Evolutionary conservation across 208 protist species (phyloP).

Genomic region (Wallacemonas sp.): DNA sequence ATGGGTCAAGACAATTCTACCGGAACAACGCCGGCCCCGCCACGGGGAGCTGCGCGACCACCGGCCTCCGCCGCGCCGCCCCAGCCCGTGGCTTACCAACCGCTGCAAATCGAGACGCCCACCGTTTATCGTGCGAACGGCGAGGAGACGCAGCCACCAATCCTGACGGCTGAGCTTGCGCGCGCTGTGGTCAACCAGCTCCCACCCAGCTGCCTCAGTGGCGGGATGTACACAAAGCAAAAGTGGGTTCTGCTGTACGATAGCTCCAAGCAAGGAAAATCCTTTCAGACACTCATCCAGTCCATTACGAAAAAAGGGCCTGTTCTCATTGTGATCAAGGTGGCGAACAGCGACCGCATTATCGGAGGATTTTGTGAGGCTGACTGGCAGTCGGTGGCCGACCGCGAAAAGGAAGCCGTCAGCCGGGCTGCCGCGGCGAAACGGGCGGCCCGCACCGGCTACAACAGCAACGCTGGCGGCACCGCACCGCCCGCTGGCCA

Average conservation of each 20-base stretch:
- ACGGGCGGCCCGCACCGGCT: conserved; percentile 47
- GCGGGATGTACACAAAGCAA: conserved; percentile 8
- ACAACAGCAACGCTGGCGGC: conserved; percentile 9
- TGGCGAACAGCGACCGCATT: conserved; percentile 31
- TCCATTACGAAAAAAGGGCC: conserved; percentile 41
- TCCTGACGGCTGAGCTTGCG: conserved; percentile 22
- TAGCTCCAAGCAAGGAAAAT: conserved; percentile 60
- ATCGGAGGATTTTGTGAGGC: conserved; percentile 67
- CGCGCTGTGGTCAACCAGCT: conserved; percentile 29
- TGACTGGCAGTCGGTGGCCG: conserved; percentile 54
- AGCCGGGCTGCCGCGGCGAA: conserved; percentile 43
- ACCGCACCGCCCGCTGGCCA: conserved; percentile 33
- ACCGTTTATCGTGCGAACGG: conserved; percentile 4
- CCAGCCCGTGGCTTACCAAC: not conserved
- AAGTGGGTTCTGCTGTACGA: conserved; percentile 71
- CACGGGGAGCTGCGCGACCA: not conserved
- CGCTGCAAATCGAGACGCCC: conserved; percentile 1
- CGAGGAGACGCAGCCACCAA: not conserved
- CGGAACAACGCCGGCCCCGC: not conserved
- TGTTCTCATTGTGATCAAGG: conserved; percentile 53
- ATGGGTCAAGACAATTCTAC: conserved; percentile 9
- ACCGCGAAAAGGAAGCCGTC: conserved; percentile 49
- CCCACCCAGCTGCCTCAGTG: conserved; percentile 29
- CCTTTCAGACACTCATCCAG: conserved; percentile 62
- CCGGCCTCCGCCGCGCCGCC: not conserved